Conservation (phyloP, 768 basidiomycete genomes). For the Trametes elegans region DNA sequence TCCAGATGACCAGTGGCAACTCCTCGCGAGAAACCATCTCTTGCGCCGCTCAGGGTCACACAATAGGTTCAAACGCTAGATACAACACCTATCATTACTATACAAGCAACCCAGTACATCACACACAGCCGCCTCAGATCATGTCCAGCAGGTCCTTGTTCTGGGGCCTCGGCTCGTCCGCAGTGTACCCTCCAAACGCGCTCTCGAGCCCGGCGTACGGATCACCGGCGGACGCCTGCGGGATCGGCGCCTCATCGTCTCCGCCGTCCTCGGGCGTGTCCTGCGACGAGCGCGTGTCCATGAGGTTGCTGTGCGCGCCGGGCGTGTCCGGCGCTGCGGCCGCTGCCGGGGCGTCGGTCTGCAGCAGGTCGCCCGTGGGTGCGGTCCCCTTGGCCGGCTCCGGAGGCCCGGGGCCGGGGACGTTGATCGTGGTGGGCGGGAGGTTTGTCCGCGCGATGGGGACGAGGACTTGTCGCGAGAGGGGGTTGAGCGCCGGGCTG, state of each 20-base stretch:
- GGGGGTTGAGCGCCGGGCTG: slow-evolving; percentile 84
- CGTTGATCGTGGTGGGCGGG: slow-evolving; percentile 37
- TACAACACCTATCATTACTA: slow-evolving; percentile 8
- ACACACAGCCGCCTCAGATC: slow-evolving; percentile 10
- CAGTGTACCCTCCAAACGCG: slow-evolving; percentile 71
- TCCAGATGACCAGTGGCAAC: too few relatives aligned
- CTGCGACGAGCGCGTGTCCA: slow-evolving; percentile 17
- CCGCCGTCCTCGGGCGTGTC: slow-evolving; percentile 29
- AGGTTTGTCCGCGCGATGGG: slow-evolving; percentile 54
- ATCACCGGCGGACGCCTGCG: slow-evolving; percentile 40
- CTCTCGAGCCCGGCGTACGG: slow-evolving; percentile 83
- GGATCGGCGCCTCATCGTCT: slow-evolving; percentile 39
- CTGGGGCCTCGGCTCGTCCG: slow-evolving; percentile 71
- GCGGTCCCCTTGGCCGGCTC: slow-evolving; percentile 40
- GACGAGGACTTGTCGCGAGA: slow-evolving; percentile 72
- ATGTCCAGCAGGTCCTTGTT: slow-evolving; percentile 57
- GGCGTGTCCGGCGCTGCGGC: neutral
- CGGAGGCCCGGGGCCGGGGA: slow-evolving; percentile 63
- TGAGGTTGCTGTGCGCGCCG: slow-evolving; percentile 10
- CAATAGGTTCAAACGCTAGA: neutral
- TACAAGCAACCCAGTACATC: slow-evolving; percentile 11
- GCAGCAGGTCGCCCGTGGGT: slow-evolving; percentile 27
- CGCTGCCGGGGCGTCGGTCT: slow-evolving; percentile 11
- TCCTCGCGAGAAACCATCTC: too few relatives aligned
- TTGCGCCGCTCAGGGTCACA: neutral